Conservation (phyloP, 2,329 filamentous ascomycete genomes). For the Colletotrichum ledebouriae region DNA sequence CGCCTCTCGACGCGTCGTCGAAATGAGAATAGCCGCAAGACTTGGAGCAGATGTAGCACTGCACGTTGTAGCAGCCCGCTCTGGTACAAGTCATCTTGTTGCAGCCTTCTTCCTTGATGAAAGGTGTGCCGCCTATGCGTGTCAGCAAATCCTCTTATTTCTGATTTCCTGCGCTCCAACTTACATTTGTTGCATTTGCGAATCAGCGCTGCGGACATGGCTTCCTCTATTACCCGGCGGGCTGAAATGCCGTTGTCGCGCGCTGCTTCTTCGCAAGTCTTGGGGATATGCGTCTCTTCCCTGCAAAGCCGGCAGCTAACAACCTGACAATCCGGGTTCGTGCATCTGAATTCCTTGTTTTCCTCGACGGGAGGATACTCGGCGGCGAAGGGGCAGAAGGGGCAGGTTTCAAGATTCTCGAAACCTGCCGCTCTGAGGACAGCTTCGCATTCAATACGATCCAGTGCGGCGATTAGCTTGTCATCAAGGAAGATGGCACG, state of each 20-base stretch:
- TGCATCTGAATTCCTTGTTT: constrained; percentile 81
- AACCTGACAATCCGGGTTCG: constrained; percentile 73
- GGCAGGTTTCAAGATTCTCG: constrained; percentile 80
- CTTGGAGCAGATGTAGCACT: constrained; percentile 80
- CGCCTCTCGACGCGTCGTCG: constrained; percentile 62
- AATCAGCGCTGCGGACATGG: constrained; percentile 84
- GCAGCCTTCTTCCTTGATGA: constrained; percentile 84
- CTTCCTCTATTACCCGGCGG: constrained; percentile 82
- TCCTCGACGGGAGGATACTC: constrained; percentile 76
- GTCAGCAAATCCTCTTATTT: constrained; percentile 34
- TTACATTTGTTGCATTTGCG: constrained; percentile 78
- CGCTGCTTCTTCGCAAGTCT: constrained; percentile 76
- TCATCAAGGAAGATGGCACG: constrained; percentile 69
- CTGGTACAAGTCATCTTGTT: constrained; percentile 84
- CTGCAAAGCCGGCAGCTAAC: constrained; percentile 78
- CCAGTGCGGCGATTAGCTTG: constrained; percentile 72
- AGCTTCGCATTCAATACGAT: constrained; percentile 78
- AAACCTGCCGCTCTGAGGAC: constrained; percentile 78
- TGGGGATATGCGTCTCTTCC: constrained; percentile 77
- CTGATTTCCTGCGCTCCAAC: constrained; percentile 31
- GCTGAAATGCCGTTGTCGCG: constrained; percentile 70
- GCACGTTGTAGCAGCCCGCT: constrained; percentile 62
- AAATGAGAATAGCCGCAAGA: constrained; percentile 80
- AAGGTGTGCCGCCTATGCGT: constrained; percentile 71
- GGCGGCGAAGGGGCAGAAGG: constrained; percentile 85